A percentile compares a stretch with the other conserved stretches of the same genome.
These are phyloP conservation scores for Rhazya stricta DNA, from an alignment of 257 asterid genomes.

Conservation along the genomic window DNA sequence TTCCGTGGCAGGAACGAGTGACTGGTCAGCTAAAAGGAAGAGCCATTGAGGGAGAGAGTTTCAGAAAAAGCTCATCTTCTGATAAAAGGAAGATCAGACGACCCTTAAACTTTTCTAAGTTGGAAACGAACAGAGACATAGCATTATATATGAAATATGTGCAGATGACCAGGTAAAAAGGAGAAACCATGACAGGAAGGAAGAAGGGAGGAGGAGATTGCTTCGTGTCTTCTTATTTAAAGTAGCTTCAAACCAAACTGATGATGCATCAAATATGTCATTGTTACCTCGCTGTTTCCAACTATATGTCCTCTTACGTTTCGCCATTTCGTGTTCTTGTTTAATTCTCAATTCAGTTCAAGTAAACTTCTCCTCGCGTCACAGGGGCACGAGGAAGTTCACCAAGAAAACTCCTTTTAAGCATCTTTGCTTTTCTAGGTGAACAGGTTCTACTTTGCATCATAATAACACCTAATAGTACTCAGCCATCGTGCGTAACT, in stretches of 20 bases:
- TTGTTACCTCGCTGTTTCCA: constrained; percentile 8
- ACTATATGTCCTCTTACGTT: not conserved
- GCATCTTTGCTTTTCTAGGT: constrained; percentile 12
- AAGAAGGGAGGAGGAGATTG: not conserved
- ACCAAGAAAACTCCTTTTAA: not conserved
- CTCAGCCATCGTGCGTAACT: too few relatives aligned
- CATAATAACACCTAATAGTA: too few relatives aligned
- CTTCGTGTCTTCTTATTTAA: not conserved
- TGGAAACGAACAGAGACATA: not conserved
- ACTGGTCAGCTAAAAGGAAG: not conserved
- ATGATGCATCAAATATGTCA: constrained; percentile 11
- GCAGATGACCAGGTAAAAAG: not conserved
- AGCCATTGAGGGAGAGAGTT: constrained; percentile 44
- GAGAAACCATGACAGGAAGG: not conserved
- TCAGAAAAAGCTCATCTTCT: constrained; percentile 27
- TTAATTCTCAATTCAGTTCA: not conserved
- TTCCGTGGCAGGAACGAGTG: not conserved
- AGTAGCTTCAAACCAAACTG: not conserved
- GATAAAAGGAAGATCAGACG: too few relatives aligned
- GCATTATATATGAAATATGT: too few relatives aligned
- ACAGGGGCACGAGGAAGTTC: not conserved
- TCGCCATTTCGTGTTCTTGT: not conserved
- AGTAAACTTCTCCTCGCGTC: not conserved
- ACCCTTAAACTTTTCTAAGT: not conserved
- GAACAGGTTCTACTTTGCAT: too few relatives aligned